phyloP scores from a whole-genome alignment of 2,329 filamentous ascomycete species.

The Trichoderma gracile region DNA sequence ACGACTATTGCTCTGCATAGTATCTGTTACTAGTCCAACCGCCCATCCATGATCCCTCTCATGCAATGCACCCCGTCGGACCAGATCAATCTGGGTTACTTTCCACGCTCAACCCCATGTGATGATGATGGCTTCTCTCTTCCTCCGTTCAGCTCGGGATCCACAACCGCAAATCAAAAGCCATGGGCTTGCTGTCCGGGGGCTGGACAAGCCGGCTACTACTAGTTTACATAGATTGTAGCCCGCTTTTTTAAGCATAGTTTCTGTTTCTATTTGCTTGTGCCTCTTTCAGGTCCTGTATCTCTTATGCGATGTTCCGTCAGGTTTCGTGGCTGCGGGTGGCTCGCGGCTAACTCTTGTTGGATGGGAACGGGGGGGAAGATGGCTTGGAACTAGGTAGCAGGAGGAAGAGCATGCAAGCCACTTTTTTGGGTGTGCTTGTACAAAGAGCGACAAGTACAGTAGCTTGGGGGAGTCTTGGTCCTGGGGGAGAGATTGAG shows the following conservation, averaged over 20 bases:
- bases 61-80: no score
- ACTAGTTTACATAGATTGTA: neutral
- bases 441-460: neutral
- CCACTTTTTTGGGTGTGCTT: neutral
- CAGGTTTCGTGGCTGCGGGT: slow-evolving; percentile 1
- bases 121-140: neutral
- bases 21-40: neutral
- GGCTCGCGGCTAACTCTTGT: neutral
- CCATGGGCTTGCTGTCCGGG: neutral
- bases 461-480: neutral
- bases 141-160: no score
- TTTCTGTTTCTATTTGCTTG: neutral
- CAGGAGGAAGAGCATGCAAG: neutral
- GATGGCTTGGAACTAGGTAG: no score
- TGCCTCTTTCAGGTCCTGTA: no score
- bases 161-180: slow-evolving; percentile 20
- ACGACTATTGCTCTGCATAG: neutral
- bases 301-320: no score
- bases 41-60: no score
- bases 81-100: no score
- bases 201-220: neutral
- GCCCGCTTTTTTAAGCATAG: slow-evolving; percentile 13
- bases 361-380: neutral
- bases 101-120: neutral
- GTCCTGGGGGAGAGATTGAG: neutral